Percentiles rank a stretch among this genome's conserved stretches.
These are phyloP conservation scores for Leishmania arabica DNA, from an alignment of 208 protist genomes.

Conservation along the genomic window DNA sequence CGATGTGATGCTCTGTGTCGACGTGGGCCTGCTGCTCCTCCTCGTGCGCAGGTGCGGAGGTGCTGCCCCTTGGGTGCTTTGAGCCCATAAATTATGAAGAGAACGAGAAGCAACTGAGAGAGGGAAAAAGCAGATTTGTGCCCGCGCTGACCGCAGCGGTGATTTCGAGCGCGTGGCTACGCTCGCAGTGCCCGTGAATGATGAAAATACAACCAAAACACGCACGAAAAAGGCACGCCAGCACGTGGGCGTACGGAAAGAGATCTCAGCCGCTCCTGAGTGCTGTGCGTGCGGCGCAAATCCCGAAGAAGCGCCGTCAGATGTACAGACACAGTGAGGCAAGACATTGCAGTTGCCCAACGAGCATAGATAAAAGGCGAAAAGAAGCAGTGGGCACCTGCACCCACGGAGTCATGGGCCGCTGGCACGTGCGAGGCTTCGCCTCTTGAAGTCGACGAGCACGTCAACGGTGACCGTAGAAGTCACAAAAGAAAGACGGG, in stretches of 20 bases:
- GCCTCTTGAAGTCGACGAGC: neutral
- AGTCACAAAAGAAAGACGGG: neutral
- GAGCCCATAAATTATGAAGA: constrained; percentile 4
- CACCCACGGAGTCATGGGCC: neutral
- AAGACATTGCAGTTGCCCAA: neutral
- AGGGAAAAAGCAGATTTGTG: neutral
- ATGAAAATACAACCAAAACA: neutral
- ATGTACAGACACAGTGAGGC: neutral
- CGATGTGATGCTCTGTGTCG: too few species aligned
- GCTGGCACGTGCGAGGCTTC: neutral
- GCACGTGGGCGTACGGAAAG: neutral
- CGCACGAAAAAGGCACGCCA: neutral
- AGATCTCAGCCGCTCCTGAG: neutral
- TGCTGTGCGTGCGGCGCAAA: neutral
- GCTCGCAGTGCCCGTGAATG: too few species aligned
- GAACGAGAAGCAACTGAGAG: neutral
- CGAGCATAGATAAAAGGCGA: neutral
- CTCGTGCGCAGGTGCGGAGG: neutral
- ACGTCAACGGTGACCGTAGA: neutral
- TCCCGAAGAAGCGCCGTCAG: neutral
- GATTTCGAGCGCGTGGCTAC: neutral
- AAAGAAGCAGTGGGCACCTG: neutral
- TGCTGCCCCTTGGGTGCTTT: neutral
- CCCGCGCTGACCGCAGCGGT: too few species aligned
- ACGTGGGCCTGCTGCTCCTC: neutral